These are phyloP conservation scores for Penicillium alfredii DNA, from an alignment of 495 filamentous ascomycete genomes.

Conservation along the genomic window DNA sequence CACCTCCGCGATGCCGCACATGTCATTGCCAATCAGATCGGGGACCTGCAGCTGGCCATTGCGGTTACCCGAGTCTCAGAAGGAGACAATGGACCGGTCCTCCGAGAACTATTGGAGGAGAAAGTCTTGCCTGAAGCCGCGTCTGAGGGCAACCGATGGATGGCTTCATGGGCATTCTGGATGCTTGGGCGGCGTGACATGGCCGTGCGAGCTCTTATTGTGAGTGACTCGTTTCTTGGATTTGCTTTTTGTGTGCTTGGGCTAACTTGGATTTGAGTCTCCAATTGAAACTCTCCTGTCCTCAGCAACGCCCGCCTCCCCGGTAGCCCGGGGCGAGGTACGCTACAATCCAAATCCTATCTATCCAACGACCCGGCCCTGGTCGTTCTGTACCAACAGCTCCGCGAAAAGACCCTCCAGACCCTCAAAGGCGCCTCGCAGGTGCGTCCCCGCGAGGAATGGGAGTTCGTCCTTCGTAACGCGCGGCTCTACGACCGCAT, in stretches of 20 bases:
- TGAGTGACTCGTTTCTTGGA: conserved; percentile 13
- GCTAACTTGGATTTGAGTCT: conserved; percentile 47
- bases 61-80: conserved; percentile 84
- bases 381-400: conserved; percentile 78
- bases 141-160: conserved; percentile 82
- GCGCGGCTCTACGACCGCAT: conserved; percentile 87
- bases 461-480: conserved; percentile 84
- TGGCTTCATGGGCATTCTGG: conserved; percentile 94
- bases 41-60: conserved; percentile 86
- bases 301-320: conserved; percentile 41
- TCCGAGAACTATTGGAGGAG: conserved; percentile 70
- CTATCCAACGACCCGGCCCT: conserved; percentile 86
- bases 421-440: conserved; percentile 79
- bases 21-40: conserved; percentile 76
- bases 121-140: conserved; percentile 73
- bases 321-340: conserved; percentile 34
- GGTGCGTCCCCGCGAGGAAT: conserved; percentile 74
- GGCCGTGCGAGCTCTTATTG: conserved; percentile 78
- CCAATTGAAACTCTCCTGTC: conserved; percentile 66
- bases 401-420: conserved; percentile 78
- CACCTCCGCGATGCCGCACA: conserved; percentile 77
- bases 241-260: too few relatives aligned
- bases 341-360: conserved; percentile 67
- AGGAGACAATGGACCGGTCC: conserved; percentile 71
- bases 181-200: conserved; percentile 78